Evolutionary conservation across 2,329 filamentous ascomycete species (phyloP).

Genomic region (Botrytis byssoidea): DNA sequence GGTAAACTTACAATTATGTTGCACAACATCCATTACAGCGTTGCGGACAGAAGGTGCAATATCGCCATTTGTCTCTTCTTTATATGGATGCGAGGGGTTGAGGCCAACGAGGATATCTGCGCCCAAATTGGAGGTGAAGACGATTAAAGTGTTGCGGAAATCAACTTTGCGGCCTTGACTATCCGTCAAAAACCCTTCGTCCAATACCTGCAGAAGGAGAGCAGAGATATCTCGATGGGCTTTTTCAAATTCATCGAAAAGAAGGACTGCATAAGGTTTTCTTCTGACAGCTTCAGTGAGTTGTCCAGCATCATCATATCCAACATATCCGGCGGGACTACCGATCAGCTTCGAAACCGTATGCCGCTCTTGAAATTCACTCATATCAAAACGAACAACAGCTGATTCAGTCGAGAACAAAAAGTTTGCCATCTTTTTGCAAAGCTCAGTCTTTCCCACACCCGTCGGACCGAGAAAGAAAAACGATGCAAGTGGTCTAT

Average conservation of each 20-base stretch:
- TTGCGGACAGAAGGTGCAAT: constrained; percentile 71
- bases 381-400: constrained; percentile 95
- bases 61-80: constrained; percentile 61
- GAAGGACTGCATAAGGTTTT: constrained; percentile 90
- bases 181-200: constrained; percentile 94
- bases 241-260: constrained; percentile 98
- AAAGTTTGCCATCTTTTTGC: constrained; percentile 92
- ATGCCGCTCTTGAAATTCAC: constrained; percentile 95
- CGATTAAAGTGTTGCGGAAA: constrained; percentile 94
- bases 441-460: constrained; percentile 95
- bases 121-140: constrained; percentile 92
- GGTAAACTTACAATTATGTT: constrained; percentile 49
- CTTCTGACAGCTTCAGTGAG: constrained; percentile 91
- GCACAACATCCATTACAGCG: constrained; percentile 86
- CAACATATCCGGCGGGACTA: constrained; percentile 89
- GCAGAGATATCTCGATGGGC: constrained; percentile 93
- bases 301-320: constrained; percentile 95
- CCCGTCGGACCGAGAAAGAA: constrained; percentile 98
- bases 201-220: constrained; percentile 86
- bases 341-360: constrained; percentile 92
- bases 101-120: constrained; percentile 84
- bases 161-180: constrained; percentile 95
- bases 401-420: constrained; percentile 90
- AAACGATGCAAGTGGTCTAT: constrained; percentile 87
- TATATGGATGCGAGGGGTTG: constrained; percentile 62